Conservation (phyloP, 345 rosid genomes). For the Bruguiera gymnorhiza region DNA sequence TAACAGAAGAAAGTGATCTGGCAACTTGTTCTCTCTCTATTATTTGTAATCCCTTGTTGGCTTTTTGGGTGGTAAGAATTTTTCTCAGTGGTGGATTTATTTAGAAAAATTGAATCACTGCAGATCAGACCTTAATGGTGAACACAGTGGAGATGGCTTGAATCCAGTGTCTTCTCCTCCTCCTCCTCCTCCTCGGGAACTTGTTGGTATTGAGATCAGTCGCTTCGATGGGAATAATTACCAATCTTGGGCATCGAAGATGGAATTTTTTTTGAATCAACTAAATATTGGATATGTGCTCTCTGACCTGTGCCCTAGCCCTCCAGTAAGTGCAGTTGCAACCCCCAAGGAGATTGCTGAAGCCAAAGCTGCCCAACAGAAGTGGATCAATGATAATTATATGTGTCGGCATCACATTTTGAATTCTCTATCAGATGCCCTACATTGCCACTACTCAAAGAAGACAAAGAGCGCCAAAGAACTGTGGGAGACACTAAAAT, state of each 20-base stretch:
- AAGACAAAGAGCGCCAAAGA: slow-evolving; percentile 57
- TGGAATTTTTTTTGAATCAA: slow-evolving; percentile 68
- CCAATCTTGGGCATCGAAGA: slow-evolving; percentile 50
- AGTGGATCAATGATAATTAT: slow-evolving; percentile 68
- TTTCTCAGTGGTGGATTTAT: slow-evolving; percentile 22
- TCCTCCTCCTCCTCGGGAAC: slow-evolving; percentile 23
- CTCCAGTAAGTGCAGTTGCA: slow-evolving; percentile 26
- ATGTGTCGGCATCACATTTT: slow-evolving; percentile 60
- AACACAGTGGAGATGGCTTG: slow-evolving; percentile 9
- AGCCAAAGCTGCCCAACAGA: slow-evolving; percentile 37
- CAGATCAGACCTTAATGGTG: slow-evolving; percentile 25
- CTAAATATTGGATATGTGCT: slow-evolving; percentile 60
- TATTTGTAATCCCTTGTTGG: neutral
- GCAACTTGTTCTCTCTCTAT: neutral
- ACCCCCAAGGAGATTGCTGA: slow-evolving; percentile 28
- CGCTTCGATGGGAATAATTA: slow-evolving; percentile 82
- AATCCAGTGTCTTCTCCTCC: slow-evolving; percentile 8
- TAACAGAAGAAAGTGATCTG: neutral
- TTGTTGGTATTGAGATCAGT: slow-evolving; percentile 38
- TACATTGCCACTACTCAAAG: slow-evolving; percentile 53
- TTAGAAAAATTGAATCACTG: slow-evolving; percentile 23
- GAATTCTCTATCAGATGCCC: slow-evolving; percentile 60
- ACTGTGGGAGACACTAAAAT: slow-evolving; percentile 75
- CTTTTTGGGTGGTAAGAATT: slow-evolving; percentile 5
- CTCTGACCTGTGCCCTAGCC: slow-evolving; percentile 47